A percentile compares a stretch with the other conserved stretches of the same genome.
These are phyloP conservation scores for Hymenoscyphus occultus DNA, from an alignment of 2,329 filamentous ascomycete species.

Conservation along the genomic window DNA sequence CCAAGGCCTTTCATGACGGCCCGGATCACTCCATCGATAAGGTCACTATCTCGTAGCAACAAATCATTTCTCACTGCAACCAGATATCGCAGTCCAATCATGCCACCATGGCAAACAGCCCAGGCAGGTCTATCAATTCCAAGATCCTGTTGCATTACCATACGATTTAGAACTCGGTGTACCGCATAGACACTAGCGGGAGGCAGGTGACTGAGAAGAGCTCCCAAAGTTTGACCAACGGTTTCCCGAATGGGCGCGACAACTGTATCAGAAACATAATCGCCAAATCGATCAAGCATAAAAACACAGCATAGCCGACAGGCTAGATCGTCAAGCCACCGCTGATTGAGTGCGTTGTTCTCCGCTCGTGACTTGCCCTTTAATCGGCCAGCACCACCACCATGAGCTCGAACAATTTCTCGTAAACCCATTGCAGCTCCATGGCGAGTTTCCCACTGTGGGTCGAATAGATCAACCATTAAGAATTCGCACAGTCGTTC, in stretches of 20 bases:
- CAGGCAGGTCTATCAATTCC: constrained; percentile 72
- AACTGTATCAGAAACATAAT: constrained; percentile 96
- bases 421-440: constrained; percentile 93
- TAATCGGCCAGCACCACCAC: constrained; percentile 77
- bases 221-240: constrained; percentile 88
- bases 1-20: constrained; percentile 94
- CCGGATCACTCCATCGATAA: constrained; percentile 89
- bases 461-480: constrained; percentile 88
- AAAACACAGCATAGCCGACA: constrained; percentile 92
- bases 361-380: constrained; percentile 66
- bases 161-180: constrained; percentile 78
- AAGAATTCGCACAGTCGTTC: constrained; percentile 92
- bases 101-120: constrained; percentile 96
- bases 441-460: constrained; percentile 92
- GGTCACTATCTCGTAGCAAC: constrained; percentile 73
- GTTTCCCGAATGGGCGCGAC: constrained; percentile 95
- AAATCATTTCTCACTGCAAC: constrained; percentile 94
- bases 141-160: constrained; percentile 88
- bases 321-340: constrained; percentile 92
- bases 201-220: constrained; percentile 80
- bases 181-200: constrained; percentile 76
- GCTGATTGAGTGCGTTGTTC: constrained; percentile 76
- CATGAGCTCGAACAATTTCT: constrained; percentile 90
- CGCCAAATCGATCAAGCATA: constrained; percentile 95
- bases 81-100: constrained; percentile 93